Conservation (phyloP, 78 protist species). For the Dictyostelium firmibasis region DNA sequence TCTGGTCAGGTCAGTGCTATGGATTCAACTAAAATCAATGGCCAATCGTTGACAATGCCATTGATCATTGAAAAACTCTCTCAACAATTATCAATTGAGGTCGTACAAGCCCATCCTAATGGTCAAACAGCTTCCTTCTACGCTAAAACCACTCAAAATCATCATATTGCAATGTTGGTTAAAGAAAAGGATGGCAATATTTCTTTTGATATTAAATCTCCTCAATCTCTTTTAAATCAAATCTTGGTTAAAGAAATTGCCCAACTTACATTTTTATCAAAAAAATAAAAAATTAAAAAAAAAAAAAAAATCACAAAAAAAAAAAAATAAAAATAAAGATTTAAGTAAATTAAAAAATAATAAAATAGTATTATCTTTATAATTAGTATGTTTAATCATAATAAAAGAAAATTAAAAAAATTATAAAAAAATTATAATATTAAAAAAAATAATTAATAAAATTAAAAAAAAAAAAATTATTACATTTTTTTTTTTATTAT, state of each 20-base stretch:
- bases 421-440: not conserved
- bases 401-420: not conserved
- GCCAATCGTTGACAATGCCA: not conserved
- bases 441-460: no score
- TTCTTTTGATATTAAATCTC: constrained; percentile 53
- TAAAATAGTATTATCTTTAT: no score
- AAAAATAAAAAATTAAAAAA: not conserved
- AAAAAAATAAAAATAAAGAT: no score
- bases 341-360: not conserved
- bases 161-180: constrained; percentile 68
- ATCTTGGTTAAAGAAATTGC: constrained; percentile 17
- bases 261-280: not conserved
- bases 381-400: no score
- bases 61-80: not conserved
- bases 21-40: constrained; percentile 3
- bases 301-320: not conserved
- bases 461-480: no score
- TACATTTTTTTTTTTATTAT: not conserved
- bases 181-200: constrained; percentile 59
- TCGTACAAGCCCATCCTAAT: constrained; percentile 57
- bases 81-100: not conserved
- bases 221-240: not conserved
- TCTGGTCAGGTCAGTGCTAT: constrained; percentile 11
- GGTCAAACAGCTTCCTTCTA: constrained; percentile 66
- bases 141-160: constrained; percentile 33